Evolutionary conservation across 1,284 basidiomycete genomes (phyloP).

Genomic region (Xerocomus minutiporus): DNA sequence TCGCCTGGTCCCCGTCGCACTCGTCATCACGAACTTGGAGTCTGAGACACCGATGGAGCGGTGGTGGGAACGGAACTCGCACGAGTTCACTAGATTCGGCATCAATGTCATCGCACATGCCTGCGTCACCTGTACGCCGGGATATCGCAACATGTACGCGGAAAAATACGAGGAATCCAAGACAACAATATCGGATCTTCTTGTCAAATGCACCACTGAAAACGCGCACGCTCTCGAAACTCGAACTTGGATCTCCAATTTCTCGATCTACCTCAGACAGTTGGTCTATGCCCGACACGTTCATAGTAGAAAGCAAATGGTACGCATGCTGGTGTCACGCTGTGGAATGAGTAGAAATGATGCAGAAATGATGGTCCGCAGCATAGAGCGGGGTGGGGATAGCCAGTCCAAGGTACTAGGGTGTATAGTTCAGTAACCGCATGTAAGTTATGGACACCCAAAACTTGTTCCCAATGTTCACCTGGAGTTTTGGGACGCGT

Average conservation of each 20-base stretch:
- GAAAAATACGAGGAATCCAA: constrained; percentile 32
- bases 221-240: constrained; percentile 23
- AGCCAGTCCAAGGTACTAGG: constrained; percentile 4
- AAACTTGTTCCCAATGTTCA: constrained; percentile 9
- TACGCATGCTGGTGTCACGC: constrained; percentile 21
- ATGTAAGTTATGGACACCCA: constrained; percentile 8
- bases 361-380: constrained; percentile 21
- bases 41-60: constrained; percentile 29
- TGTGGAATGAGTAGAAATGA: constrained; percentile 27
- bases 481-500: background rate
- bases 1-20: constrained; percentile 28
- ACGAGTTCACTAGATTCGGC: constrained; percentile 25
- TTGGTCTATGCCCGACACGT: constrained; percentile 21
- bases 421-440: constrained; percentile 21
- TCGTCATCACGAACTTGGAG: constrained; percentile 30
- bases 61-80: constrained; percentile 29
- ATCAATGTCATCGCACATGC: constrained; percentile 24
- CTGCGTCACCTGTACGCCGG: constrained; percentile 27
- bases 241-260: constrained; percentile 24
- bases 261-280: constrained; percentile 25
- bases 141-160: constrained; percentile 27
- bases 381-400: constrained; percentile 13
- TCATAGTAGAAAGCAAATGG: constrained; percentile 26
- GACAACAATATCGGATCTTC: constrained; percentile 22
- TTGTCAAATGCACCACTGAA: constrained; percentile 19